Evolutionary conservation across 805 yeast genomes (phyloP), one percentile per base, ranked within the genome.

Genomic region (Cyberlindnera sargentensis): DNA sequence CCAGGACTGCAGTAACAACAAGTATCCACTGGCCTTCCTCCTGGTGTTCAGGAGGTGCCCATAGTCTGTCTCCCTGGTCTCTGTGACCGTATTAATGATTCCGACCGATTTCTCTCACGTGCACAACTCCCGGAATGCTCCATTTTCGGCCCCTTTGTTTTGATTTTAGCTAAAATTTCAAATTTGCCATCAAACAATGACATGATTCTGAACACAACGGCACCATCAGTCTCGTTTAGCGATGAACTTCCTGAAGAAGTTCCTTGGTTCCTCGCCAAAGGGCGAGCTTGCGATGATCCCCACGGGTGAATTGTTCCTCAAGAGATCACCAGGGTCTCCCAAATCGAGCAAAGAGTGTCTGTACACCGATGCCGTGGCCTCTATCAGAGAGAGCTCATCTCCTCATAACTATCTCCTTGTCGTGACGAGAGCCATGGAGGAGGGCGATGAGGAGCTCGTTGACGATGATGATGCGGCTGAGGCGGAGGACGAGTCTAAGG

Each of bases 291-390:
- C 80, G 8, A 71, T 75, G 55, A 71, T 93, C 39, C 87, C 95
- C 2, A 74, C 83, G 0, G 98, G 97, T 3, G 82, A 81, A 63
- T 71, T 91, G 38, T 84, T 72, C 57, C 69, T 91, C 37, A 73
- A 84, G 15, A 69, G 98, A 39, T 72, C 85, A 1, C 84, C 85
- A 5, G 73, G 71, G 24, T 85, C 95, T 3, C 96, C 96, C 9
- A 87, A 88, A 60, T 90, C 96, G 7, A 89, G 80, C 26, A 69
- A 80, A 31, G 97, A 93, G 62, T 83, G 90, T 55, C 69, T 88
- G 23, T 90, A 80, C 62, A 82, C 78, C 46, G 95, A 87, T 52
- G 90, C 95, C 2, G 78, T 79, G 33, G 79, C 91, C 10, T 67
- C 81, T 3, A 79, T 91, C 39, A 71, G 87, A 34, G 78, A 77